Conservation (phyloP, 2,329 filamentous ascomycete genomes). For the Neurospora crassa region DNA sequence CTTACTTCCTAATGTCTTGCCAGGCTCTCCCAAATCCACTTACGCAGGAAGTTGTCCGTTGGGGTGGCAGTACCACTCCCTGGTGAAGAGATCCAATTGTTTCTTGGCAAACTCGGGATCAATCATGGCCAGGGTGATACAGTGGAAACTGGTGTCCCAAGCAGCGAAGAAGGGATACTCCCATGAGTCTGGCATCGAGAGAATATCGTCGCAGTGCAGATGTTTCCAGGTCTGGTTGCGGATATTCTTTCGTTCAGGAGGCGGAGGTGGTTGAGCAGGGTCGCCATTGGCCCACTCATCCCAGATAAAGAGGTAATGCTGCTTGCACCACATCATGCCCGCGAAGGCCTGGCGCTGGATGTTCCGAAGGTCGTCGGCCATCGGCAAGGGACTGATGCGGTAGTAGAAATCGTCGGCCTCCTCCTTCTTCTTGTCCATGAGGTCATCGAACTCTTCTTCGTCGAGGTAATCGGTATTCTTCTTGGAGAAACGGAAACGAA, state of each 20-base stretch:
- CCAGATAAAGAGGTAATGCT: constrained; percentile 95
- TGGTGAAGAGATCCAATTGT: constrained; percentile 88
- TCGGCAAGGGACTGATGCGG: constrained; percentile 82
- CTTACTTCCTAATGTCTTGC: not conserved
- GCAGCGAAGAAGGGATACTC: constrained; percentile 97
- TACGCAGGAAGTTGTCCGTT: constrained; percentile 90
- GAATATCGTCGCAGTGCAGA: constrained; percentile 85
- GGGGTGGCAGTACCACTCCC: constrained; percentile 98
- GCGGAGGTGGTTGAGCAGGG: constrained; percentile 77
- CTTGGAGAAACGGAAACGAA: constrained; percentile 80
- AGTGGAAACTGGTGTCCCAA: constrained; percentile 96
- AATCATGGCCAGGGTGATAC: constrained; percentile 92
- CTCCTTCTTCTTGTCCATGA: constrained; percentile 75
- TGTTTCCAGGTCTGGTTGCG: constrained; percentile 91
- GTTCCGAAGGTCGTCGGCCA: constrained; percentile 87
- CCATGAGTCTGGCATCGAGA: constrained; percentile 98
- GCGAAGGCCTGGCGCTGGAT: constrained; percentile 91
- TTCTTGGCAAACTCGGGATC: constrained; percentile 98
- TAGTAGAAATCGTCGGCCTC: constrained; percentile 97
- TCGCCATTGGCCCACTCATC: constrained; percentile 97
- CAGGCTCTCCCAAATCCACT: constrained; percentile 18
- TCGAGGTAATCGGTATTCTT: constrained; percentile 72
- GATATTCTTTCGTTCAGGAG: constrained; percentile 66
- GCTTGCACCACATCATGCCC: constrained; percentile 98
- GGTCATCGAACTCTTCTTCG: constrained; percentile 85